These are phyloP conservation scores for Gossypium herbaceum DNA, from an alignment of 345 rosid genomes.

Conservation along the genomic window DNA sequence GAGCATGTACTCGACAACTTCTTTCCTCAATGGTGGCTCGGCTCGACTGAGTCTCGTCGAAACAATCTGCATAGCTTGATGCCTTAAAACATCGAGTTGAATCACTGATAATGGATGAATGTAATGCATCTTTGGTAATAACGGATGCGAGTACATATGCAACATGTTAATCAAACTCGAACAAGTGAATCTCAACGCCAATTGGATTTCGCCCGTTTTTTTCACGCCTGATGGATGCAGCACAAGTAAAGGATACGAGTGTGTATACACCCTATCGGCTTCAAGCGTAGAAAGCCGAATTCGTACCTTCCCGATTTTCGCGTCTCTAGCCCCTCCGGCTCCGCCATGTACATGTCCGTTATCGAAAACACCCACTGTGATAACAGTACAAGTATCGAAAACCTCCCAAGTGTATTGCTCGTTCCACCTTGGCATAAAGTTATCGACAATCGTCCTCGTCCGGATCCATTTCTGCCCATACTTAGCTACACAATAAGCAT, in stretches of 20 bases:
- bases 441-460: conserved; percentile 86
- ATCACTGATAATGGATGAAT: conserved; percentile 85
- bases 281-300: conserved; percentile 92
- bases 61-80: conserved; percentile 92
- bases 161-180: conserved; percentile 74
- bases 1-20: conserved; percentile 94
- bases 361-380: conserved; percentile 89
- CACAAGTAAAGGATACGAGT: conserved; percentile 82
- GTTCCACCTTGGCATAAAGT: conserved; percentile 82
- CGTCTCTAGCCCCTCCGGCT: conserved; percentile 52
- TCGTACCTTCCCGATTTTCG: conserved; percentile 84
- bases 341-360: conserved; percentile 73
- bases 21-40: conserved; percentile 91
- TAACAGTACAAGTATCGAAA: conserved; percentile 88
- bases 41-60: conserved; percentile 80
- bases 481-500: conserved; percentile 95
- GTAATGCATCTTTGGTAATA: conserved; percentile 93
- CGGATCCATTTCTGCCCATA: conserved; percentile 98
- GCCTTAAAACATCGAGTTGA: conserved; percentile 83
- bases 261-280: conserved; percentile 89
- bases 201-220: conserved; percentile 89
- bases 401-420: conserved; percentile 99
- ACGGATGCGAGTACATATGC: conserved; percentile 81
- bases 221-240: conserved; percentile 81
- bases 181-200: conserved; percentile 86